These are phyloP conservation scores for Euphorbia celastroides DNA, from an alignment of 441 rosid species.

Conservation along the genomic window DNA sequence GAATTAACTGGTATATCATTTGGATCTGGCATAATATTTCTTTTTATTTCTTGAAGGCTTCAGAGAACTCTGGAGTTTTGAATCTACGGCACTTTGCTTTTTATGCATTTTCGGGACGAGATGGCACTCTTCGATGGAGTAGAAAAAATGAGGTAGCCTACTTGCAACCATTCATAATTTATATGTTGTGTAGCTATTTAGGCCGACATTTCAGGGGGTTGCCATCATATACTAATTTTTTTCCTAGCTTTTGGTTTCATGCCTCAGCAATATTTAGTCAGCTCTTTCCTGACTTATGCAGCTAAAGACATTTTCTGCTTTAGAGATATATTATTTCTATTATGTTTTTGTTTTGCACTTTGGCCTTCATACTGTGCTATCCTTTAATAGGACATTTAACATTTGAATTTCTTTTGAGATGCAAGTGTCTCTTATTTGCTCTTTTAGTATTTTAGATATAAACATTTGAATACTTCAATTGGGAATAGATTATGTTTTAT, in stretches of 20 bases:
- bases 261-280: not conserved
- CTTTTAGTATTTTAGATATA: not conserved
- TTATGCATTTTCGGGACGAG: slow-evolving; percentile 84
- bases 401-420: not conserved
- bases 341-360: not conserved
- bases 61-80: slow-evolving; percentile 68
- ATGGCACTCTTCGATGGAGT: slow-evolving; percentile 73
- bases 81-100: slow-evolving; percentile 90
- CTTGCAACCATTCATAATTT: not conserved
- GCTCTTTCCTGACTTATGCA: not conserved
- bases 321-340: not conserved
- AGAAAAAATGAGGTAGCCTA: slow-evolving; percentile 79
- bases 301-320: not conserved
- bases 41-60: slow-evolving; percentile 38
- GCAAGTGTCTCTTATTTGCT: not conserved
- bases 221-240: not conserved
- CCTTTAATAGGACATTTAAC: not conserved
- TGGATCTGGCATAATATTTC: not conserved
- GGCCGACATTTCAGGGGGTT: slow-evolving; percentile 2
- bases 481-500: not conserved
- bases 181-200: slow-evolving; percentile 7
- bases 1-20: not conserved
- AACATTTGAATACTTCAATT: not conserved
- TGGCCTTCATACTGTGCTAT: not conserved
- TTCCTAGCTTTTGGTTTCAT: not conserved